These are phyloP conservation scores for Diphasiastrum complanatum DNA, from an alignment of 83 land plant species.

Conservation along the genomic window DNA sequence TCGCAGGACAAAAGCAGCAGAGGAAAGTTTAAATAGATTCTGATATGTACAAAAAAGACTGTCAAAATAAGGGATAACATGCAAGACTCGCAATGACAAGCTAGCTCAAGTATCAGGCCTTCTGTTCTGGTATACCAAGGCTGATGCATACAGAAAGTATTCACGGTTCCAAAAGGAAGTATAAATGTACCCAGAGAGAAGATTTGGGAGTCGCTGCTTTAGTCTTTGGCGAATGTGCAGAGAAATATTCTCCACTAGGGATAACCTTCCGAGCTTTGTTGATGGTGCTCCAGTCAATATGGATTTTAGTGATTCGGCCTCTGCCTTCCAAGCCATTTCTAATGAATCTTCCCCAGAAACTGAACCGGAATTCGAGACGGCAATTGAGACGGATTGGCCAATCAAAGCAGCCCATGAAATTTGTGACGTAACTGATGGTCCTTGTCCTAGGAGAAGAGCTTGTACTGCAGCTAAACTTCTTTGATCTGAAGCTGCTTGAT, in stretches of 20 bases:
- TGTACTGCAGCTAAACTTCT: conserved; percentile 87
- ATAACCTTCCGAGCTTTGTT: conserved; percentile 83
- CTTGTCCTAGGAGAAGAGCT: conserved; percentile 80
- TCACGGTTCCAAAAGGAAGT: not conserved
- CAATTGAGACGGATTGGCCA: conserved; percentile 97
- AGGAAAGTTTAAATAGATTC: not conserved
- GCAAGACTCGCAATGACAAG: no score
- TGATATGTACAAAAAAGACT: not conserved
- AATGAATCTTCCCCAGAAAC: conserved; percentile 76
- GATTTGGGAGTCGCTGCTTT: conserved; percentile 78
- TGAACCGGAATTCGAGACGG: conserved; percentile 77
- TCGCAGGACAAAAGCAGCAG: no score
- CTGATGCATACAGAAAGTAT: not conserved
- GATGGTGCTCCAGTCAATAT: conserved; percentile 75
- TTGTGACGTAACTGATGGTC: conserved; percentile 69
- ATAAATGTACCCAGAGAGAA: conserved; percentile 70
- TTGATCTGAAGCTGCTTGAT: conserved; percentile 85
- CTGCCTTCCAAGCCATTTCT: conserved; percentile 99
- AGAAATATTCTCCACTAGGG: conserved; percentile 82
- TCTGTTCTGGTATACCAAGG: no score
- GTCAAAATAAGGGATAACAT: no score
- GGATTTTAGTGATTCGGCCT: conserved; percentile 76
- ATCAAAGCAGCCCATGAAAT: conserved; percentile 96
- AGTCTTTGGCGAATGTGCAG: conserved; percentile 84
- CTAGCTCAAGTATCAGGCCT: no score